These are phyloP conservation scores for Mucor indicus DNA, from an alignment of 371 early-diverging fungal species.

Conservation along the genomic window DNA sequence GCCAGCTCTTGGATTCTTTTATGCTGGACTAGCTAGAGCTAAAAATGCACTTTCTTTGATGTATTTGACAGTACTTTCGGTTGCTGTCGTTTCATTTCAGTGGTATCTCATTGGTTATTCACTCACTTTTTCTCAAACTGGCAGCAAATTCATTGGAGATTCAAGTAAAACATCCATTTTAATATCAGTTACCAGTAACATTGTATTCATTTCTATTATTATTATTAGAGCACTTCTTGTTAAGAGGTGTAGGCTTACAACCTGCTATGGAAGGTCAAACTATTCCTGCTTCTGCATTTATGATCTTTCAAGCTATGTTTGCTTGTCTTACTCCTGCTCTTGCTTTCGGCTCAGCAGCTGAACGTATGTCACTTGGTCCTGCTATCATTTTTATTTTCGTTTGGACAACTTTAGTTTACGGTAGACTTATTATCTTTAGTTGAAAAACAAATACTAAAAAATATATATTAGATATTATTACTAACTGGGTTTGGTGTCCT, in stretches of 20 bases:
- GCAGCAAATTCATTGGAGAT: slow-evolving; percentile 76
- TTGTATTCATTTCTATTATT: not conserved
- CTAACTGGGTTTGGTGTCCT: slow-evolving; percentile 80
- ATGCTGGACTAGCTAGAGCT: slow-evolving; percentile 80
- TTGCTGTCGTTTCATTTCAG: slow-evolving; percentile 79
- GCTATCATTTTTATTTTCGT: slow-evolving; percentile 76
- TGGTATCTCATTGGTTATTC: slow-evolving; percentile 89
- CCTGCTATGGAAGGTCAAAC: slow-evolving; percentile 44
- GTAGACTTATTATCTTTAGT: slow-evolving; percentile 1
- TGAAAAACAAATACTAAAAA: not conserved
- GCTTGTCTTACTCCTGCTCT: slow-evolving; percentile 74
- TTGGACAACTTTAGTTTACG: slow-evolving; percentile 84
- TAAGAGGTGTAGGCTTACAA: slow-evolving; percentile 38
- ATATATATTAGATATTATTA: slow-evolving; percentile 52
- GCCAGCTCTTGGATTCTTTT: slow-evolving; percentile 77
- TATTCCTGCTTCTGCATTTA: slow-evolving; percentile 61
- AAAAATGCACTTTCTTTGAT: slow-evolving; percentile 81
- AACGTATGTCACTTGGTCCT: slow-evolving; percentile 78
- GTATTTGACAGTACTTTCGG: slow-evolving; percentile 73
- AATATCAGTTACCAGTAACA: not conserved
- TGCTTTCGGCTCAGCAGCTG: slow-evolving; percentile 82
- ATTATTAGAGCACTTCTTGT: slow-evolving; percentile 32
- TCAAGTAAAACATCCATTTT: slow-evolving; percentile 39
- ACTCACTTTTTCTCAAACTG: slow-evolving; percentile 72
- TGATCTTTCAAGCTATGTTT: slow-evolving; percentile 76